Percentiles rank a stretch among this genome's conserved stretches.
These are phyloP conservation scores for Geotrichum siamense DNA, from an alignment of 1,139 yeast genomes.

Conservation along the genomic window DNA sequence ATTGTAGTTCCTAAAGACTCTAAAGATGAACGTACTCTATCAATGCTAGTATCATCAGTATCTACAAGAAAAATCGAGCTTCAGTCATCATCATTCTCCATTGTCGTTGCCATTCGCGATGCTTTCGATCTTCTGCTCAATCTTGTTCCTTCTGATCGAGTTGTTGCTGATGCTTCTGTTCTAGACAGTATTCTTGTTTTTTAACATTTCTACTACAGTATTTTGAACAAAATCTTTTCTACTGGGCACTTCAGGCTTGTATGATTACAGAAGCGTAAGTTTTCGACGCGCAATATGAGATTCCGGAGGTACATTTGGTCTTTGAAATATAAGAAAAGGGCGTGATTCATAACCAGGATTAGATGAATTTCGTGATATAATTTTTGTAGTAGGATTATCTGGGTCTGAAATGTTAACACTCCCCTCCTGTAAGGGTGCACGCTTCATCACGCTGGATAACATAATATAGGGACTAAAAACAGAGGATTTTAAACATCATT, in stretches of 20 bases:
- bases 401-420: conserved; percentile 11
- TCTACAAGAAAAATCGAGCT: conserved; percentile 71
- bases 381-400: conserved; percentile 4
- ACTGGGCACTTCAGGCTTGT: neutral
- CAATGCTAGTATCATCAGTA: conserved; percentile 46
- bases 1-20: conserved; percentile 38
- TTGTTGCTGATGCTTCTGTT: neutral
- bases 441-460: conserved; percentile 10
- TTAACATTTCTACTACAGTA: no score
- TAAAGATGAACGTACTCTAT: conserved; percentile 43
- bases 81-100: conserved; percentile 75
- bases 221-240: no score
- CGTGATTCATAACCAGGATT: no score
- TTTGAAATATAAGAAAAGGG: no score
- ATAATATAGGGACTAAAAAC: neutral
- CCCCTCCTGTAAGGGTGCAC: conserved; percentile 14
- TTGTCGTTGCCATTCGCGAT: conserved; percentile 59
- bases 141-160: conserved; percentile 4
- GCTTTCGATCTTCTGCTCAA: conserved; percentile 14
- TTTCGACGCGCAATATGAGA: no score
- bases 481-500: neutral
- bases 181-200: no score
- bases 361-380: conserved; percentile 1
- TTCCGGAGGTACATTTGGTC: no score
- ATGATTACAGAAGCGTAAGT: neutral